Percentiles rank a stretch among this genome's conserved stretches.
These are phyloP conservation scores for Bruguiera gymnorhiza DNA, from an alignment of 345 rosid species.

Conservation along the genomic window DNA sequence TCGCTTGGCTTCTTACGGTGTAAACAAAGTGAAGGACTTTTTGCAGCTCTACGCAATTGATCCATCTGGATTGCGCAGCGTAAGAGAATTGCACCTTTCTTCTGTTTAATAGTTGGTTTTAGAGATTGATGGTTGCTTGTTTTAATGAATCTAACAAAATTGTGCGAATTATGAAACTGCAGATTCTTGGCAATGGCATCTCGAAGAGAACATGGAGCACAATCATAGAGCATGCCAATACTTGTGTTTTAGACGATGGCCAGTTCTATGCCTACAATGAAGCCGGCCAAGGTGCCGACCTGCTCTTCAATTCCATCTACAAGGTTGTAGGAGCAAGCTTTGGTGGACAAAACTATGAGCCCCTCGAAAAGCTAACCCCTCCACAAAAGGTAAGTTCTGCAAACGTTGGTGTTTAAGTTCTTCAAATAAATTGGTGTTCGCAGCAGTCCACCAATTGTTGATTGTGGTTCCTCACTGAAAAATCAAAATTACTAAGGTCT, in stretches of 20 bases:
- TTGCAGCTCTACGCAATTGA: constrained; percentile 23
- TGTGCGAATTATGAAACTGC: neutral
- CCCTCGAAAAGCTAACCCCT: constrained; percentile 28
- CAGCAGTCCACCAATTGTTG: too few relatives aligned
- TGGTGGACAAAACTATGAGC: constrained; percentile 22
- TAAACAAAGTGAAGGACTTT: constrained; percentile 43
- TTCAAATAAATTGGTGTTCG: neutral
- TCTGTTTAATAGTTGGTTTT: neutral
- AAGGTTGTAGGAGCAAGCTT: constrained; percentile 41
- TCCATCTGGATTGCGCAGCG: constrained; percentile 33
- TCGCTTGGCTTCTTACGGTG: constrained; percentile 29
- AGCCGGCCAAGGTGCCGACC: constrained; percentile 18
- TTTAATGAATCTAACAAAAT: constrained; percentile 5
- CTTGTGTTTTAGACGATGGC: constrained; percentile 49
- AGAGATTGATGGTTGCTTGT: neutral
- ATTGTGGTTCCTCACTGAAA: neutral
- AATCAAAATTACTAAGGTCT: neutral
- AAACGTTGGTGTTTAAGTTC: neutral
- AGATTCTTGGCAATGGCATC: constrained; percentile 47
- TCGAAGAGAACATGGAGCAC: constrained; percentile 51
- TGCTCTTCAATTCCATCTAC: constrained; percentile 55
- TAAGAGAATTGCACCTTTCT: constrained; percentile 26
- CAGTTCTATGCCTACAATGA: constrained; percentile 38
- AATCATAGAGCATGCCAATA: constrained; percentile 55
- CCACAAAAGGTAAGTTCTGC: constrained; percentile 35